Base-by-base conservation (phyloP, 2,329 filamentous ascomycete genomes). In the Torrubiella hemipterigena region DNA sequence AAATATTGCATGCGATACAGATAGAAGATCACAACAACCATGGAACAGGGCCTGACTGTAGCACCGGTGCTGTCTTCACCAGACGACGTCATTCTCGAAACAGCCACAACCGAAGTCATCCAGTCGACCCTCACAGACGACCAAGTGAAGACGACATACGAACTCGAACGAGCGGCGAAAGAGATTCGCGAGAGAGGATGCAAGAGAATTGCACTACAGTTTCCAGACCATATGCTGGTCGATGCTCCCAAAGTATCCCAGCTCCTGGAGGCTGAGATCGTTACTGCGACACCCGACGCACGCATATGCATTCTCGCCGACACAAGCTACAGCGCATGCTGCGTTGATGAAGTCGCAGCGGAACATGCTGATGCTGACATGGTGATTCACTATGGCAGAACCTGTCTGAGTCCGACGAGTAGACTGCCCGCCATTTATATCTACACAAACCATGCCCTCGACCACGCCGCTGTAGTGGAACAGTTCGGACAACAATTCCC, bases 251-350 rank as follows among this genome's bases (percentile, higher is more conserved):
- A 80, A 35, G 82, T 95, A 1, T 85, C 80, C 34, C 74, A 78
- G 32, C 61, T 74, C 1, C 56, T 61, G 3, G 34, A 37, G 0
- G 37, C 38, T 7, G 50, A 55, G 30, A 40, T 58, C 5, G n/a
- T n/a, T n/a, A n/a, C n/a, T n/a, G n/a, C n/a, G n/a, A 28, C 16
- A 3, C 16, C 32, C 4, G 31, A 33, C 1, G 31, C 38, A 33
- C 50, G 66, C 38, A 65, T 96, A 31, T 93, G 82, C 45, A 87
- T 98, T 37, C 64, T 98, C 13, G 91, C 81, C 19, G 91, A 98
- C 54, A 96, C 91, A 3, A 95, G 89, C 3, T 98, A 96, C 56
- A 93, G 91, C 37, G 80, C 89, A 1, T 98, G 91, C 58, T 98
- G 91, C 48, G 87, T 96, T 13, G 91, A 98, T 48, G 91, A 98